Percentiles rank a stretch among this genome's conserved stretches.
phyloP scores from a whole-genome alignment of 805 yeast species.

The Wickerhamiella azymoides region DNA sequence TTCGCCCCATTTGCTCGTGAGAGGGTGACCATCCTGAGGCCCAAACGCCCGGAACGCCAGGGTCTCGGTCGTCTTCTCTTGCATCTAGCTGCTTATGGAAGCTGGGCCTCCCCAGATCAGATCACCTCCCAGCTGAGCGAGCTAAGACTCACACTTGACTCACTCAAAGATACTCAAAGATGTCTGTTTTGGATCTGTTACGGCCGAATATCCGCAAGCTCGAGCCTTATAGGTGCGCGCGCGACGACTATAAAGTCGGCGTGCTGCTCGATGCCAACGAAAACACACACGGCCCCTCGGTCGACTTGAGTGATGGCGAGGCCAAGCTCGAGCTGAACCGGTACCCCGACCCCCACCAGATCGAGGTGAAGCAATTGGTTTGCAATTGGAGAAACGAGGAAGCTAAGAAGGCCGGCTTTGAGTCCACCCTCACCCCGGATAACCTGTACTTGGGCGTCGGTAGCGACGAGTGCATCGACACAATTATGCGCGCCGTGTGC shows the following conservation, averaged over 20 bases:
- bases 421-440: conserved; percentile 34
- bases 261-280: conserved; percentile 89
- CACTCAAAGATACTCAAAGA: too few species aligned
- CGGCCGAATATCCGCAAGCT: conserved; percentile 74
- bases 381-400: conserved; percentile 55
- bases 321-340: conserved; percentile 52
- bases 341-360: conserved; percentile 95
- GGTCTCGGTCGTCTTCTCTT: conserved; percentile 14
- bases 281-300: conserved; percentile 82
- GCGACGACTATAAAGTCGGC: conserved; percentile 89
- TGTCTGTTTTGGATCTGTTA: conserved; percentile 37
- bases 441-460: conserved; percentile 93
- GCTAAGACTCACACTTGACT: background rate
- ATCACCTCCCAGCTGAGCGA: too few species aligned
- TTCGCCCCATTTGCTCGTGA: conserved; percentile 9
- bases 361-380: conserved; percentile 55
- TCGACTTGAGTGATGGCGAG: conserved; percentile 36
- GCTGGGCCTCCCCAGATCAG: background rate
- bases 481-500: conserved; percentile 72
- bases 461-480: conserved; percentile 89
- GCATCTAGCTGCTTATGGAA: conserved; percentile 7
- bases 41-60: conserved; percentile 18
- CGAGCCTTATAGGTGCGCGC: conserved; percentile 90
- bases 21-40: conserved; percentile 12
- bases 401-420: conserved; percentile 21